Conservation (phyloP, 352 stramenopile species). For the Phytophthora macrochlamydospora region DNA sequence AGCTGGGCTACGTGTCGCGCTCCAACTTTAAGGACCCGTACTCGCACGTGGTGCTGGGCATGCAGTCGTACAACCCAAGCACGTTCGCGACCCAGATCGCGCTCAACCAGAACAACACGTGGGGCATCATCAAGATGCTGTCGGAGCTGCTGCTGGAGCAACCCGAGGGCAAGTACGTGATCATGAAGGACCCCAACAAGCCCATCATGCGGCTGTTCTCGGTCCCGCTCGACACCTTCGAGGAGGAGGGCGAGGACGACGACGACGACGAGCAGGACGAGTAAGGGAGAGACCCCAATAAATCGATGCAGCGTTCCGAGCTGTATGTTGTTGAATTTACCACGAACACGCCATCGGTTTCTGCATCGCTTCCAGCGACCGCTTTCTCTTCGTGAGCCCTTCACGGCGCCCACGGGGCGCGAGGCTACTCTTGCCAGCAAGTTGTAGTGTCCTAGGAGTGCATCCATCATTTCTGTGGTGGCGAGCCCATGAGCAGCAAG, state of each 20-base stretch:
- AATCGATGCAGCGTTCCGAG: conserved; percentile 1
- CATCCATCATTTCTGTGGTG: conserved; percentile 1
- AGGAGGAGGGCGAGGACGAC: conserved; percentile 89
- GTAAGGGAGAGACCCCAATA: conserved; percentile 9
- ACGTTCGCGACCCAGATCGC: conserved; percentile 98
- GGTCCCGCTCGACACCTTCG: conserved; percentile 95
- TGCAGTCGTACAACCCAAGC: conserved; percentile 96
- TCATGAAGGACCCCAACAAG: conserved; percentile 99
- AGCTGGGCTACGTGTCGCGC: conserved; percentile 97
- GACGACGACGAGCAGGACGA: conserved; percentile 62
- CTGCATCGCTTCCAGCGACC: conserved; percentile 2
- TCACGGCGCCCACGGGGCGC: no score
- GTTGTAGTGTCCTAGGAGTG: background rate
- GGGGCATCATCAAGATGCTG: conserved; percentile 96
- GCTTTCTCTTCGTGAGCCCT: no score
- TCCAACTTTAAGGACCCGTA: conserved; percentile 94
- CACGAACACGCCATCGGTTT: conserved; percentile 28
- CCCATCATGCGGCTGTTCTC: conserved; percentile 96
- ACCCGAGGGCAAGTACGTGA: conserved; percentile 98
- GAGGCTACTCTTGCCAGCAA: background rate
- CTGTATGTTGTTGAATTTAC: conserved; percentile 38
- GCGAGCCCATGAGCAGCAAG: background rate
- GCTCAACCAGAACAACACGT: conserved; percentile 98
- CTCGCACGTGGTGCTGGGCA: conserved; percentile 95
- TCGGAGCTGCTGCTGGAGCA: conserved; percentile 94